Base-by-base conservation (phyloP, 1,139 yeast genomes). In the Pichia sp. region DNA sequence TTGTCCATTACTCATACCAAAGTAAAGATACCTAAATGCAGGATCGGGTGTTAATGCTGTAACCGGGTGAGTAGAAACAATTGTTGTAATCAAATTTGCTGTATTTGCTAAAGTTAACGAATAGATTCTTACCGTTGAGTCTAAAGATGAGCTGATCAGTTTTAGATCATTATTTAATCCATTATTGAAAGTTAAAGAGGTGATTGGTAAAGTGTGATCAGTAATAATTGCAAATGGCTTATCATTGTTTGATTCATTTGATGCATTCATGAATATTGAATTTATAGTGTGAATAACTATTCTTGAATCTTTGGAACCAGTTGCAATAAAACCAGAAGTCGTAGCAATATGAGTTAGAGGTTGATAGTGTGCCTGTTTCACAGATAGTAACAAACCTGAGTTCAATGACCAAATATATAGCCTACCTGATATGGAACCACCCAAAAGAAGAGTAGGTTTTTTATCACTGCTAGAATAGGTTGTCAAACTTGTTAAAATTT, bases 341-440 rank as follows among this genome's bases (percentile, higher is more conserved):
- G 84, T 76, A 46, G 67, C 68, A 22, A 89, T 59, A 26, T 68
- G 69, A 0, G 81, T 72, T 12, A 88, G 71, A 6, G 72, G 70
- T 61, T 89, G 96, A 61, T 86, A 91, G 63, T 91, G 98, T 1
- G 86, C 82, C 39, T 85, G 91, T 53, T 77, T 77, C 9, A 79
- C 91, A 47, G 76, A 70, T 28, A 89, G 54, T 44, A 91, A 66
- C 36, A 77, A 66, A 1, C 98, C 96, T 4, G 93, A 80, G n/a
- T 71, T 60, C 40, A 86, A 55, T 52, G 85, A 96, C 97, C 98
- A 91, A 4, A 89, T 60, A 55, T 83, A 84, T 19, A 91, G 52
- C 53, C 80, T 74, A 12, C 97, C 98, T 14, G 80, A 57, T 45
- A 68, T 59, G 39, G 91, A 70, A 40, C 88, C 85, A 49, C 84